Conservation (phyloP, 768 basidiomycete species). For the Mycena polygramma region DNA sequence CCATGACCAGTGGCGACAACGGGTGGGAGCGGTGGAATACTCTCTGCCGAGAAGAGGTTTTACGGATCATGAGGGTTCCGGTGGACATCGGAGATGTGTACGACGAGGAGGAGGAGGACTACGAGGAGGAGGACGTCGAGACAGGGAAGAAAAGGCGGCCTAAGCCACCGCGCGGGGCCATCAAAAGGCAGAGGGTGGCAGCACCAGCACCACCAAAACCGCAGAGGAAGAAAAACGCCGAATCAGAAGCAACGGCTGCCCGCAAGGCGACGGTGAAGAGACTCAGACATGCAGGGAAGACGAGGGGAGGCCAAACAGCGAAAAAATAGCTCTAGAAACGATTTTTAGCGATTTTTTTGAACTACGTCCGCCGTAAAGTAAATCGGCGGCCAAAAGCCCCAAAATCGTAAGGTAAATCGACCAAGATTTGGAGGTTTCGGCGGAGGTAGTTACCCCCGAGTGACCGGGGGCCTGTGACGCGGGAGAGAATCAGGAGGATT, state of each 20-base stretch:
- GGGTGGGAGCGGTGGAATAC: conserved; percentile 1
- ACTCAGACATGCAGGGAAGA: background rate
- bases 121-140: background rate
- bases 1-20: background rate
- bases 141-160: background rate
- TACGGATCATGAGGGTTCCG: background rate
- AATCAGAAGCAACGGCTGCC: background rate
- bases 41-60: background rate
- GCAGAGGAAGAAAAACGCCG: background rate
- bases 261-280: conserved; percentile 7
- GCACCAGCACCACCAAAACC: background rate
- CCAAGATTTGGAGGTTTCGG: background rate
- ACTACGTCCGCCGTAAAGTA: conserved; percentile 6
- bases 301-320: background rate
- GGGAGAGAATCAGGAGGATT: too few species aligned
- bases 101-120: background rate
- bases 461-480: too few species aligned
- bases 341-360: background rate
- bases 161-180: background rate
- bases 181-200: background rate
- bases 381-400: background rate
- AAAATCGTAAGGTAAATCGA: conserved; percentile 3
- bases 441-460: background rate
- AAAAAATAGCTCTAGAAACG: background rate
- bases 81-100: background rate